Evolutionary conservation across 2,329 filamentous ascomycete species (phyloP).

Genomic region (Leptographium flavum): DNA sequence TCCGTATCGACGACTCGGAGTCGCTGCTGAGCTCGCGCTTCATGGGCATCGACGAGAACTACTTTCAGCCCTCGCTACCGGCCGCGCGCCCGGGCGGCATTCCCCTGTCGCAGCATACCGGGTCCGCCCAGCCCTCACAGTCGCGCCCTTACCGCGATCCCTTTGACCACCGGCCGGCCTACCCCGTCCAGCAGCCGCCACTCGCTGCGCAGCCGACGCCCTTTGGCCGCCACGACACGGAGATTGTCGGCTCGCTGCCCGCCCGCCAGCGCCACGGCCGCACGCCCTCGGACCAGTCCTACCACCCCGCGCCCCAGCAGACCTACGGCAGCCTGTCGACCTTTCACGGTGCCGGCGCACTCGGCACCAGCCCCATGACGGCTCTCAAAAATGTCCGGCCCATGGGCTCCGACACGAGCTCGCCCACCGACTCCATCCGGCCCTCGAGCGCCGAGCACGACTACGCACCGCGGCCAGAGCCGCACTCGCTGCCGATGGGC

Average conservation of each 20-base stretch:
- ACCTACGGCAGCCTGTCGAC: constrained; percentile 84
- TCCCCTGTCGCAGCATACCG: too few relatives aligned
- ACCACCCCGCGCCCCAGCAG: constrained; percentile 30
- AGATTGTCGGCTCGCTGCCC: constrained; percentile 60
- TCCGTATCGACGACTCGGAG: constrained; percentile 83
- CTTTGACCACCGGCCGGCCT: not conserved
- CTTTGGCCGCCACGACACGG: constrained; percentile 22
- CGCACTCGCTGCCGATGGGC: constrained; percentile 39
- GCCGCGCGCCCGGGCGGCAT: constrained; percentile 26
- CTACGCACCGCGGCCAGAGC: constrained; percentile 17
- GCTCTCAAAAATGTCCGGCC: constrained; percentile 57
- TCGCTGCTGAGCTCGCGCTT: constrained; percentile 83
- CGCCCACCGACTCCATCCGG: constrained; percentile 34
- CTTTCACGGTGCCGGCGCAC: constrained; percentile 64
- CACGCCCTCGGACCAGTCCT: constrained; percentile 35
- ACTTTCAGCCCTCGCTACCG: constrained; percentile 66
- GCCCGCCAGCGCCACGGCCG: constrained; percentile 38
- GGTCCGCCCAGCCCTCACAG: not conserved
- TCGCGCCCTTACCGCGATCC: not conserved
- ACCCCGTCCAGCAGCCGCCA: not conserved
- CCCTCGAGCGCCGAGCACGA: constrained; percentile 27
- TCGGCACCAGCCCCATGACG: constrained; percentile 76
- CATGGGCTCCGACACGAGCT: constrained; percentile 47
- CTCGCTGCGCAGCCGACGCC: too few relatives aligned
- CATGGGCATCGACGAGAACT: constrained; percentile 78